A percentile compares a stretch with the other conserved stretches of the same genome.
phyloP scores from a whole-genome alignment of 768 basidiomycete genomes.

The Leccinum longicurvipes region DNA sequence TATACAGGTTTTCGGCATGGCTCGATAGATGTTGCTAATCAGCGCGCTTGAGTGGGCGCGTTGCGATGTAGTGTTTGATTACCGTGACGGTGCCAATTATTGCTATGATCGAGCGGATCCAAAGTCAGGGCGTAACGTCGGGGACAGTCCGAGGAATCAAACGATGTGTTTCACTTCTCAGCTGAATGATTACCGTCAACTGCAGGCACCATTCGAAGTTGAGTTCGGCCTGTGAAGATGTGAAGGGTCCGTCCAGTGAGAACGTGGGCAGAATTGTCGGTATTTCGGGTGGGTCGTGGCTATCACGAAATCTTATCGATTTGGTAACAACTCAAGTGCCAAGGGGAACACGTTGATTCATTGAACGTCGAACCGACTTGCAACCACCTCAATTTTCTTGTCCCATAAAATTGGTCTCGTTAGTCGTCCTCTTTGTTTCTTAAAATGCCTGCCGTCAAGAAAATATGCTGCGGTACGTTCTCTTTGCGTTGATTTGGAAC shows the following conservation, averaged over 20 bases:
- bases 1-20: not conserved
- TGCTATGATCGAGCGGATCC: not conserved
- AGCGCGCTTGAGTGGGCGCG: not conserved
- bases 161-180: not conserved
- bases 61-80: not conserved
- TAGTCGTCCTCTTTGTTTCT: not conserved
- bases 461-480: constrained; percentile 85
- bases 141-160: not conserved
- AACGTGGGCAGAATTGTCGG: not conserved
- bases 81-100: not conserved
- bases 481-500: not conserved
- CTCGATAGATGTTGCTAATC: not conserved
- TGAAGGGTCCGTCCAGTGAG: not conserved
- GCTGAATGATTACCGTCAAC: not conserved
- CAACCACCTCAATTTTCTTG: not conserved
- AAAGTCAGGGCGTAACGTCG: not conserved
- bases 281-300: not conserved
- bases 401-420: not conserved
- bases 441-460: constrained; percentile 54
- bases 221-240: not conserved
- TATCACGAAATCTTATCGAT: not conserved
- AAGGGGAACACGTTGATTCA: not conserved
- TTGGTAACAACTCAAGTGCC: constrained; percentile 5
- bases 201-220: not conserved
- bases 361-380: not conserved